Percentiles rank a stretch among this genome's conserved stretches.
These are phyloP conservation scores for Phytophthora pinifolia DNA, from an alignment of 352 stramenopile species.

Conservation along the genomic window DNA sequence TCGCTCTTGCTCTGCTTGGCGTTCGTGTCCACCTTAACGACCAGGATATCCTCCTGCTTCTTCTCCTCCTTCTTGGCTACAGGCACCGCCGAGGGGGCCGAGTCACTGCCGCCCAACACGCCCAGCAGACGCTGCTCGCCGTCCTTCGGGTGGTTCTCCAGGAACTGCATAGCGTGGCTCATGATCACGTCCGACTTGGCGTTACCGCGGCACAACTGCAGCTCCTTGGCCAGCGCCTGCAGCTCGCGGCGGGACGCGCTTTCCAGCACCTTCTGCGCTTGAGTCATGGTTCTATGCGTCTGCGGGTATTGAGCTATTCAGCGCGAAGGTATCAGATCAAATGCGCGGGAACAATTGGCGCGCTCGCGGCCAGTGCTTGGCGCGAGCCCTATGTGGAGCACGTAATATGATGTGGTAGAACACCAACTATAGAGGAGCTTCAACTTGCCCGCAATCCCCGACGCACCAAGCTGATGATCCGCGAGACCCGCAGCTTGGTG, in stretches of 20 bases:
- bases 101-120: constrained; percentile 20
- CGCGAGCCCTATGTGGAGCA: background rate
- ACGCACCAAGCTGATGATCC: constrained; percentile 12
- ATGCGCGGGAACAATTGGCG: constrained; percentile 14
- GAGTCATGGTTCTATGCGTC: constrained; percentile 16
- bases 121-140: constrained; percentile 39
- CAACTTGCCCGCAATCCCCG: constrained; percentile 16
- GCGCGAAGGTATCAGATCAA: constrained; percentile 17
- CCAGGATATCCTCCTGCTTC: constrained; percentile 1
- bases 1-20: constrained; percentile 20
- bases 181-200: constrained; percentile 71
- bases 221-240: constrained; percentile 62
- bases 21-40: constrained; percentile 4
- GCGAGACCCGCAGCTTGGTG: constrained; percentile 2
- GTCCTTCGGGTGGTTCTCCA: constrained; percentile 37
- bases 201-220: constrained; percentile 65
- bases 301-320: background rate
- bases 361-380: constrained; percentile 23
- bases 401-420: constrained; percentile 5
- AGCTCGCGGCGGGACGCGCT: constrained; percentile 61
- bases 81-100: constrained; percentile 17
- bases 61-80: constrained; percentile 10
- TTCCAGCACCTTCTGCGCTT: constrained; percentile 29
- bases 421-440: too few species aligned
- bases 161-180: constrained; percentile 43